phyloP scores from a whole-genome alignment of 2,329 filamentous ascomycete species.

The Metarhizium brunneum region DNA sequence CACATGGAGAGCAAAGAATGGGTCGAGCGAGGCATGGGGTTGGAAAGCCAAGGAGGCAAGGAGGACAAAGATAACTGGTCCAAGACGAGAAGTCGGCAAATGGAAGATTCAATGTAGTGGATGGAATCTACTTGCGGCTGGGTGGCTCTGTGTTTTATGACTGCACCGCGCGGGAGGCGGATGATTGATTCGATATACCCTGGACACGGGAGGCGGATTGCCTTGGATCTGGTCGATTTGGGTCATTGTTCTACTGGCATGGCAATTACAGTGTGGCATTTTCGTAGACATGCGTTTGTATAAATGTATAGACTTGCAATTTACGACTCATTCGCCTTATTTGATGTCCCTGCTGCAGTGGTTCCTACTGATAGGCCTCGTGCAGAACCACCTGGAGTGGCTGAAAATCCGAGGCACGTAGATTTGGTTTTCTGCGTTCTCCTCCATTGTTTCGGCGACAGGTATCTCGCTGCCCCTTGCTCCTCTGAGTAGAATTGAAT shows the following conservation, averaged over 20 bases:
- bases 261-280: neutral
- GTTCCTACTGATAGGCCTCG: no score
- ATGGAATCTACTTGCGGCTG: neutral
- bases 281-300: neutral
- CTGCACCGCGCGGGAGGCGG: neutral
- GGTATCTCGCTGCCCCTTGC: no score
- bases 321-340: no score
- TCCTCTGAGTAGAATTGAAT: no score
- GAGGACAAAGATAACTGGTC: constrained; percentile 56
- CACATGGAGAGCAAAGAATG: constrained; percentile 95
- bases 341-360: no score
- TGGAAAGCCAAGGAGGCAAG: constrained; percentile 57
- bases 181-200: neutral
- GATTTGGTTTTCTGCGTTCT: no score
- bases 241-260: neutral
- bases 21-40: constrained; percentile 72
- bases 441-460: no score
- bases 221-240: neutral
- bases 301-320: neutral
- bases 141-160: neutral
- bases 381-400: no score
- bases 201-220: neutral
- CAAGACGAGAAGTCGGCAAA: constrained; percentile 56
- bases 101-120: constrained; percentile 55
- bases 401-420: no score